A percentile compares a stretch with the other conserved stretches of the same genome.
Evolutionary conservation across 1,139 yeast genomes (phyloP).

Genomic region (Nematodospora anomalae): DNA sequence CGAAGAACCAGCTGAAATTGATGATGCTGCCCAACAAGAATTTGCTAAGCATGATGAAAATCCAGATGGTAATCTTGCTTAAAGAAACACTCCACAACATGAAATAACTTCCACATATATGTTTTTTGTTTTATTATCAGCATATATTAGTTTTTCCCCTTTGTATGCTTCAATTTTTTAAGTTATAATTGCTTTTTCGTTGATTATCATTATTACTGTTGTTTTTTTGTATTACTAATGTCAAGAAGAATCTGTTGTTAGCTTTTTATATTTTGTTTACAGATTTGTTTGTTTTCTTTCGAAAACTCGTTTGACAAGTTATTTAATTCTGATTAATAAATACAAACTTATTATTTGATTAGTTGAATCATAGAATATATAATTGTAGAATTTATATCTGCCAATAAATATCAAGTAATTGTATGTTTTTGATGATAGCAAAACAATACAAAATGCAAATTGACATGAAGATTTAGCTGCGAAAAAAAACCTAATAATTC

Average conservation of each 20-base stretch:
- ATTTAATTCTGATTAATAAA: background rate
- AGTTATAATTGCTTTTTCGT: background rate
- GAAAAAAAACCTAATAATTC: no score
- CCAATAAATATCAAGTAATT: no score
- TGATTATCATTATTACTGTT: slow-evolving; percentile 1
- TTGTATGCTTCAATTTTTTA: background rate
- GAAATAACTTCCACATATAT: background rate
- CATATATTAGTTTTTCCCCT: background rate
- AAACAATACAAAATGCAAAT: no score
- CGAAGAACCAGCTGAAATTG: slow-evolving; percentile 54
- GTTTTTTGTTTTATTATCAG: background rate
- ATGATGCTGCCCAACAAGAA: slow-evolving; percentile 49
- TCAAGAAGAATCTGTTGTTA: slow-evolving; percentile 1
- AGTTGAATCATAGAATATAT: no score
- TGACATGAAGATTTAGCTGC: no score
- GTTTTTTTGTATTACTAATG: slow-evolving; percentile 4
- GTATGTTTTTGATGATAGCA: no score
- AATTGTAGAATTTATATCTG: no score
- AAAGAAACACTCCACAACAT: no score
- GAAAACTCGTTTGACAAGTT: background rate
- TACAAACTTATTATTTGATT: background rate
- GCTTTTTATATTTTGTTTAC: background rate
- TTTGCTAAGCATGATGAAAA: slow-evolving; percentile 41
- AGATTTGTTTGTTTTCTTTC: background rate
- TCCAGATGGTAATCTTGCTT: slow-evolving; percentile 8